These are phyloP conservation scores for Thelonectria blattea DNA, from an alignment of 2,329 filamentous ascomycete genomes.

Conservation along the genomic window DNA sequence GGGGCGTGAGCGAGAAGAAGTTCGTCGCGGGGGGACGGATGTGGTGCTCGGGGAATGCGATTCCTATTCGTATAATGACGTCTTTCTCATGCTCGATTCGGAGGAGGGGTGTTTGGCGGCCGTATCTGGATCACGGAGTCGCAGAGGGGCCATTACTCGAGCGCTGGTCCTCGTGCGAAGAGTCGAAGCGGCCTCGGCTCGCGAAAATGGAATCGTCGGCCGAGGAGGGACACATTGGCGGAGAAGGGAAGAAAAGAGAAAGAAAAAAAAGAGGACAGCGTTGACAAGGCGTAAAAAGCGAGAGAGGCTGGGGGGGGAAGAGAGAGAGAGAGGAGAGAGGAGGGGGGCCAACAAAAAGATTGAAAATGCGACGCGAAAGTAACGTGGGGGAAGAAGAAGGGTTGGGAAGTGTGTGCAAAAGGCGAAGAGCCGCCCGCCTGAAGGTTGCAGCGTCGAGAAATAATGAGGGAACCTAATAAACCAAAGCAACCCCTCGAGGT, in stretches of 20 bases:
- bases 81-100: slow-evolving; percentile 46
- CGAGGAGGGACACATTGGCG: slow-evolving; percentile 46
- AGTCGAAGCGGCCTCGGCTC: slow-evolving; percentile 44
- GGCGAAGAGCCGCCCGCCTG: slow-evolving; percentile 13
- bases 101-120: too few relatives aligned
- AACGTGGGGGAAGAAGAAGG: slow-evolving; percentile 8
- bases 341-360: slow-evolving; percentile 2
- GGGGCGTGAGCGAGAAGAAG: slow-evolving; percentile 18
- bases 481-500: slow-evolving; percentile 21
- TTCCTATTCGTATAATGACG: slow-evolving; percentile 30
- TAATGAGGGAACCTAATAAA: background rate
- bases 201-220: slow-evolving; percentile 44
- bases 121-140: slow-evolving; percentile 34
- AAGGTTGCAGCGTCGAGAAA: slow-evolving; percentile 16
- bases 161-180: slow-evolving; percentile 33
- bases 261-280: slow-evolving; percentile 24
- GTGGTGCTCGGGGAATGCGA: slow-evolving; percentile 28
- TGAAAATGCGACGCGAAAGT: slow-evolving; percentile 14
- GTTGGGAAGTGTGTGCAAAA: slow-evolving; percentile 14
- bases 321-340: too few relatives aligned
- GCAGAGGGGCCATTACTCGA: slow-evolving; percentile 45
- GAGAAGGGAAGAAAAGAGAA: slow-evolving; percentile 22
- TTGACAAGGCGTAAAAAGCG: slow-evolving; percentile 8
- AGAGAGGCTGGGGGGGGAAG: too few relatives aligned
- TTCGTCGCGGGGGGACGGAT: slow-evolving; percentile 12